Conservation (phyloP, 208 protist genomes). For the Balamuthia mandrillaris region DNA sequence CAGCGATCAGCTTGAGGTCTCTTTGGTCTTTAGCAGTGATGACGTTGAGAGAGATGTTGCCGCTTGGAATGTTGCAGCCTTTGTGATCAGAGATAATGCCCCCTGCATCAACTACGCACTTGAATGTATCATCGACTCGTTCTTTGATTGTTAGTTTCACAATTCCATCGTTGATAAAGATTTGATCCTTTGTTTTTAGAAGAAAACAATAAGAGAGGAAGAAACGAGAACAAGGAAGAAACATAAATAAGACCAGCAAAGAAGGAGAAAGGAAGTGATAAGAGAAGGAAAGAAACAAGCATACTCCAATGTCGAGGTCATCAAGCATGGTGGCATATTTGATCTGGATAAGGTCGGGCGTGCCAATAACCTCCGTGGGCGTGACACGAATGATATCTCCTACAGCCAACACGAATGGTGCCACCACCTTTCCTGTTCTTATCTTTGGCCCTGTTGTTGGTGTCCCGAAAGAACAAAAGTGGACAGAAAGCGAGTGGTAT, state of each 20-base stretch:
- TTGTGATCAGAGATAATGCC: conserved; percentile 36
- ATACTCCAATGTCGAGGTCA: conserved; percentile 21
- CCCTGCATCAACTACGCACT: conserved; percentile 32
- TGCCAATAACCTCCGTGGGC: conserved; percentile 21
- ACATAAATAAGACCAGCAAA: too few relatives aligned
- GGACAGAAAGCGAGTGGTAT: neutral
- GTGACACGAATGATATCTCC: conserved; percentile 37
- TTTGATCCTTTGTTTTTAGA: neutral
- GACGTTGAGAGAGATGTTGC: conserved; percentile 35
- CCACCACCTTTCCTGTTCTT: conserved; percentile 27
- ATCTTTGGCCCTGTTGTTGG: conserved; percentile 42
- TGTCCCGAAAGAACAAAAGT: neutral
- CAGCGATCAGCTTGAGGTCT: neutral
- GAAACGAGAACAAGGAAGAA: too few relatives aligned
- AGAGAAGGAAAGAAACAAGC: too few relatives aligned
- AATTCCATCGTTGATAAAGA: conserved; percentile 46
- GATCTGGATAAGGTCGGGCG: conserved; percentile 25
- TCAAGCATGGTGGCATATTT: conserved; percentile 41
- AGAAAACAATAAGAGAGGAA: too few relatives aligned
- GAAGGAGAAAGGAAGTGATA: too few relatives aligned
- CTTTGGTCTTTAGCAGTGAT: conserved; percentile 38
- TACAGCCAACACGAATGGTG: conserved; percentile 32
- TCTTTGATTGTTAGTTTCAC: conserved; percentile 15
- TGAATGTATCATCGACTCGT: neutral
- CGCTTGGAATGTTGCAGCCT: conserved; percentile 45